Conservation (phyloP, 768 basidiomycete genomes). For the Suillus luteus region DNA sequence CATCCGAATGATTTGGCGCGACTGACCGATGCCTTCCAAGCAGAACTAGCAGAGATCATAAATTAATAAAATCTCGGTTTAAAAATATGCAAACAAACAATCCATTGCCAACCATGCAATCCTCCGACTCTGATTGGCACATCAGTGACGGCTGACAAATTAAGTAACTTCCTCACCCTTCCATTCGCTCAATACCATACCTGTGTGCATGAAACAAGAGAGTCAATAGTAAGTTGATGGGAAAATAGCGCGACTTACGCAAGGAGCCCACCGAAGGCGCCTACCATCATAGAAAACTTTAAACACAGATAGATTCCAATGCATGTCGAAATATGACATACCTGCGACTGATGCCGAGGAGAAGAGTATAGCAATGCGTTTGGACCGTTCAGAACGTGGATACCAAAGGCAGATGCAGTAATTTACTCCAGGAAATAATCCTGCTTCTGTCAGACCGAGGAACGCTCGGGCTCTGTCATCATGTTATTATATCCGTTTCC, state of each 20-base stretch:
- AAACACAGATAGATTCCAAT: not conserved
- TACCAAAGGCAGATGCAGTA: slow-evolving; percentile 62
- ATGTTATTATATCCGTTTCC: not conserved
- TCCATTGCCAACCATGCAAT: slow-evolving; percentile 41
- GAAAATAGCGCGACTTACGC: slow-evolving; percentile 36
- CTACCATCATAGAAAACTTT: slow-evolving; percentile 15
- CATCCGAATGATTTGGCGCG: not conserved
- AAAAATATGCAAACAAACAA: slow-evolving; percentile 25
- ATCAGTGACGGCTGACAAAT: not conserved
- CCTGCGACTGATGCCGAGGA: slow-evolving; percentile 59
- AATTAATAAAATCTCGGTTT: not conserved
- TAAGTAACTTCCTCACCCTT: slow-evolving; percentile 36
- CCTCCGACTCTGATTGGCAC: slow-evolving; percentile 21
- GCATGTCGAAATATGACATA: slow-evolving; percentile 10
- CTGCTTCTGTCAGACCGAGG: slow-evolving; percentile 51
- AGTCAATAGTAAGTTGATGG: not conserved
- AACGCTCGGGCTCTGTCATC: slow-evolving; percentile 38
- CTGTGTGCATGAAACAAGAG: slow-evolving; percentile 19
- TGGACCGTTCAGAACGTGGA: slow-evolving; percentile 56
- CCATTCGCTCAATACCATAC: slow-evolving; percentile 37
- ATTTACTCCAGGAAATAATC: slow-evolving; percentile 42
- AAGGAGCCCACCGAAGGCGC: slow-evolving; percentile 49
- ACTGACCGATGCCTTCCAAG: slow-evolving; percentile 31
- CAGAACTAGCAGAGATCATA: slow-evolving; percentile 29
- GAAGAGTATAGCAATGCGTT: slow-evolving; percentile 64